phyloP scores from a whole-genome alignment of 176 grass and related monocot genomes.

The Hordeum marinum region DNA sequence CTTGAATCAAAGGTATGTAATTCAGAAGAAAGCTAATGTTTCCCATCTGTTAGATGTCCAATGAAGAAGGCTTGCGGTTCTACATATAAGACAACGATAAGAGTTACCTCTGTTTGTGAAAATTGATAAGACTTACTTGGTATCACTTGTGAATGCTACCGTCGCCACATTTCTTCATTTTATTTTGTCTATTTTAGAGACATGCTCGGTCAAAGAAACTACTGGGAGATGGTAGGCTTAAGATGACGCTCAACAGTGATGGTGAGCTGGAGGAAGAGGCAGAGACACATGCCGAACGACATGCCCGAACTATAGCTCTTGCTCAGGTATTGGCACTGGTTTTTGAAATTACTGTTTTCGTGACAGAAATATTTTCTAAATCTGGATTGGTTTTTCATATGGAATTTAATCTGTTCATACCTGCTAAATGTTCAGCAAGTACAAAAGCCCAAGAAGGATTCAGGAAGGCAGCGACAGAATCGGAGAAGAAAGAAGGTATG shows the following conservation, averaged over 20 bases:
- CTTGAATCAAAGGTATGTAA: slow-evolving; percentile 78
- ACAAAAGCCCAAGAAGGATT: slow-evolving; percentile 56
- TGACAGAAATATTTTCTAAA: background rate
- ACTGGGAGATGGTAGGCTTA: slow-evolving; percentile 75
- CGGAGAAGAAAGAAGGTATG: slow-evolving; percentile 69
- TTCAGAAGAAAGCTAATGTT: slow-evolving; percentile 4
- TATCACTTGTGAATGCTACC: background rate
- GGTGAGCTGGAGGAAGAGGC: slow-evolving; percentile 87
- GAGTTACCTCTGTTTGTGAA: no score
- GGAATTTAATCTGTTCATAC: background rate
- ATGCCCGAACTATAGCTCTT: slow-evolving; percentile 76
- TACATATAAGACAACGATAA: background rate
- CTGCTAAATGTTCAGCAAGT: slow-evolving; percentile 44
- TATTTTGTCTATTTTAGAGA: slow-evolving; percentile 39
- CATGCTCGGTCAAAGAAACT: slow-evolving; percentile 87
- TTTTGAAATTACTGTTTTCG: background rate
- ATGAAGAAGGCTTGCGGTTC: background rate
- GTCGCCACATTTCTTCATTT: background rate
- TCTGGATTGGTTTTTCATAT: background rate
- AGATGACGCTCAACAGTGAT: slow-evolving; percentile 83
- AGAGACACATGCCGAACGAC: slow-evolving; percentile 88
- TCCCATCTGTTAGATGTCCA: background rate
- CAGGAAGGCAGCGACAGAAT: slow-evolving; percentile 67
- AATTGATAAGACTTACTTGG: background rate
- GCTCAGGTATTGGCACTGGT: slow-evolving; percentile 41